Evolutionary conservation across 768 basidiomycete species (phyloP).

Genomic region (Tricholoma bakamatsutake): DNA sequence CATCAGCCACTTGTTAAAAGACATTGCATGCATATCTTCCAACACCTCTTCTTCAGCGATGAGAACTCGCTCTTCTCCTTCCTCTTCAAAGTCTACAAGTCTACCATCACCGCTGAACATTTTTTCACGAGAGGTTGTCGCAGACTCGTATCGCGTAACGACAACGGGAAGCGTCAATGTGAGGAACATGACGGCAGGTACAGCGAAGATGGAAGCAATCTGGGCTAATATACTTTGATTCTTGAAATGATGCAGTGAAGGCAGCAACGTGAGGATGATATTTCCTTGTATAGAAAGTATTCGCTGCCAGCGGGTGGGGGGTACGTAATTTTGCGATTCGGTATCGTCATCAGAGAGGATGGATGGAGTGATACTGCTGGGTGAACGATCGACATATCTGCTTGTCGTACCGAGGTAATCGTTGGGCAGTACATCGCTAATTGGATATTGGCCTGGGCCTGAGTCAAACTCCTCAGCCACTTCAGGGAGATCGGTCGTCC

Average conservation of each 20-base stretch:
- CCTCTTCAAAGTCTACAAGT: slow-evolving; percentile 70
- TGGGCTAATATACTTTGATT: slow-evolving; percentile 67
- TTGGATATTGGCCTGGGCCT: not conserved
- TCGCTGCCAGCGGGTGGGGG: slow-evolving; percentile 37
- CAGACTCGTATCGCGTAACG: slow-evolving; percentile 46
- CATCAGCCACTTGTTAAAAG: slow-evolving; percentile 79
- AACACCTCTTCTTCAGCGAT: slow-evolving; percentile 72
- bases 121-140: slow-evolving; percentile 35
- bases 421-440: not conserved
- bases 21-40: slow-evolving; percentile 60
- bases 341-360: slow-evolving; percentile 32
- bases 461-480: slow-evolving; percentile 14
- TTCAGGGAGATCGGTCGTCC: slow-evolving; percentile 18
- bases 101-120: slow-evolving; percentile 31
- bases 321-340: slow-evolving; percentile 39
- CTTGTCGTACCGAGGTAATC: not conserved
- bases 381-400: slow-evolving; percentile 8
- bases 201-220: slow-evolving; percentile 72
- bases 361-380: slow-evolving; percentile 38
- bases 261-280: slow-evolving; percentile 68
- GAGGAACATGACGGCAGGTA: slow-evolving; percentile 79
- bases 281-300: slow-evolving; percentile 29
- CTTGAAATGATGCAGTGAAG: slow-evolving; percentile 70
- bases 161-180: slow-evolving; percentile 93
- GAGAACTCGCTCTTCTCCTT: slow-evolving; percentile 61